Conservation (phyloP, 2,329 filamentous ascomycete genomes). For the Ascochyta lentis region DNA sequence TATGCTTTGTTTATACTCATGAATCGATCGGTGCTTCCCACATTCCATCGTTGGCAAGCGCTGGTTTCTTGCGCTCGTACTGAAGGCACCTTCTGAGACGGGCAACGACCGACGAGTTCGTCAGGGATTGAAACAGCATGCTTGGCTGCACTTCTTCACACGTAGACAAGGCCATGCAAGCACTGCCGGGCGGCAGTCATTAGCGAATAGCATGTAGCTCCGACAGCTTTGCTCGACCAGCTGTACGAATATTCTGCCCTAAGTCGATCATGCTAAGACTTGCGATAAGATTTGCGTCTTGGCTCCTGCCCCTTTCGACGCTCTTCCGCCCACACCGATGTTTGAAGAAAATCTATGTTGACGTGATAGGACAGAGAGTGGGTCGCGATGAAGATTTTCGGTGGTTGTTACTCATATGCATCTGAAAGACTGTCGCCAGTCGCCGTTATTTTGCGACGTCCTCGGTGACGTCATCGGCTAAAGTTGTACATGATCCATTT, state of each 20-base stretch:
- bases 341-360: conserved; percentile 2
- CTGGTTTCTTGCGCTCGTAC: background rate
- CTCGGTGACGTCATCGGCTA: too few relatives aligned
- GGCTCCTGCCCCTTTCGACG: conserved; percentile 18
- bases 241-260: conserved; percentile 5
- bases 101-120: conserved; percentile 2
- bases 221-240: conserved; percentile 1
- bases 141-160: conserved; percentile 6
- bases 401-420: background rate
- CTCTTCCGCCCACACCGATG: conserved; percentile 9
- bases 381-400: background rate
- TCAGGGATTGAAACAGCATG: conserved; percentile 10
- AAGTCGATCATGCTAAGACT: conserved; percentile 19
- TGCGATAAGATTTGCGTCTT: conserved; percentile 19
- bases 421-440: too few relatives aligned
- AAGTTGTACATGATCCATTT: too few relatives aligned
- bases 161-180: conserved; percentile 1
- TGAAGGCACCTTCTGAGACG: conserved; percentile 14
- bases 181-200: conserved; percentile 11
- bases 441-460: too few relatives aligned
- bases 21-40: background rate
- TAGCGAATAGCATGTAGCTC: conserved; percentile 3
- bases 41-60: background rate
- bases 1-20: background rate
- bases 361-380: background rate